Percentiles rank a stretch among this genome's conserved stretches.
phyloP scores from a whole-genome alignment of 768 basidiomycete genomes.

The Rhodotorula sphaerocarpa region DNA sequence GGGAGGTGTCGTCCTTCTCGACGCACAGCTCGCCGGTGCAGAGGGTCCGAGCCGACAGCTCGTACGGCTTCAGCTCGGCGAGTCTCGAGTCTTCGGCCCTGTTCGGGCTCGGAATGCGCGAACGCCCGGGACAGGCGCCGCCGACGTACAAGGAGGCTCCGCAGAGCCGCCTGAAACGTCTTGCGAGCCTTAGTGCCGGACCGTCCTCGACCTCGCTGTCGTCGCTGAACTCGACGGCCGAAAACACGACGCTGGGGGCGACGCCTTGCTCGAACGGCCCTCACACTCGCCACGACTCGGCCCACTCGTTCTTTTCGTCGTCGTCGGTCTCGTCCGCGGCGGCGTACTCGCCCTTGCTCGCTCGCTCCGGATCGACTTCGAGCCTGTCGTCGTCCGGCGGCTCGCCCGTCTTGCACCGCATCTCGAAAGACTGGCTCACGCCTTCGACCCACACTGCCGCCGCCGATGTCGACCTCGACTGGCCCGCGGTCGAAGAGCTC shows the following conservation, averaged over 20 bases:
- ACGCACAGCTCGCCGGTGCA: conserved; percentile 9
- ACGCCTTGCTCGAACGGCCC: not conserved
- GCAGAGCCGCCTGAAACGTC: conserved; percentile 22
- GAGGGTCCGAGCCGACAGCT: not conserved
- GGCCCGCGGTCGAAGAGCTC: conserved; percentile 24
- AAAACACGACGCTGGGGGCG: not conserved
- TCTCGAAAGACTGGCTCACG: conserved; percentile 18
- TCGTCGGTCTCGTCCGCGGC: conserved; percentile 10
- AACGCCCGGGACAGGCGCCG: conserved; percentile 25
- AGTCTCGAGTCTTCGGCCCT: conserved; percentile 13
- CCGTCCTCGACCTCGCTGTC: not conserved
- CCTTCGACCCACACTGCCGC: not conserved
- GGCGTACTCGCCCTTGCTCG: conserved; percentile 10
- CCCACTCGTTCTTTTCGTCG: conserved; percentile 10
- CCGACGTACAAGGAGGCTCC: conserved; percentile 26
- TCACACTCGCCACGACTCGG: conserved; percentile 15
- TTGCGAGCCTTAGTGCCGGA: conserved; percentile 11
- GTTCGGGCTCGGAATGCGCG: conserved; percentile 27
- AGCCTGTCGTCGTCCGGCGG: conserved; percentile 9
- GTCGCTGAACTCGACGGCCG: not conserved
- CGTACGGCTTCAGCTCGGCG: not conserved
- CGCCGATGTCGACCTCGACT: conserved; percentile 13
- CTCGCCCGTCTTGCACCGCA: conserved; percentile 23
- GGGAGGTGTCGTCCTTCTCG: conserved; percentile 4
- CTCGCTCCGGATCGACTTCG: conserved; percentile 17